phyloP scores from a whole-genome alignment of 306 rosid genomes.

The Casuarina equisetifolia region DNA sequence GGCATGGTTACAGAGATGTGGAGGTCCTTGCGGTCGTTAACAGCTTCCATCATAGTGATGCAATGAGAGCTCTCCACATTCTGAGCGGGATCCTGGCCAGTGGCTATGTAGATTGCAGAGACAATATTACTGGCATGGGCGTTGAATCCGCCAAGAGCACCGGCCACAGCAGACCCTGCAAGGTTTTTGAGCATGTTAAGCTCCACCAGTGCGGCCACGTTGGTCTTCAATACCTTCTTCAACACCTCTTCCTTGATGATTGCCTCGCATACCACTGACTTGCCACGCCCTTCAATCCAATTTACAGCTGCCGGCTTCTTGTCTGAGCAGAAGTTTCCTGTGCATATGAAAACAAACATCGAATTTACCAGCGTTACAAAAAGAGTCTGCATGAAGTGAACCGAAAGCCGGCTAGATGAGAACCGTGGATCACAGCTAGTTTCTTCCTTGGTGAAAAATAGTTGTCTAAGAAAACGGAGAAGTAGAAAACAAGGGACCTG shows the following conservation, averaged over 20 bases:
- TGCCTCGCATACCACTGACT: constrained; percentile 86
- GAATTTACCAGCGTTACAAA: background rate
- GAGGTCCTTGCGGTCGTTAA: constrained; percentile 76
- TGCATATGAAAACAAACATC: background rate
- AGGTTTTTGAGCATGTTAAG: constrained; percentile 96
- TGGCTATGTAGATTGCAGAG: constrained; percentile 82
- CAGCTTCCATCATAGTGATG: constrained; percentile 90
- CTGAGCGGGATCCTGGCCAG: constrained; percentile 98
- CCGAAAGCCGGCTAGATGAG: no score
- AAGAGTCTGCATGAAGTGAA: no score
- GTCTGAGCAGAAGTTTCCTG: constrained; percentile 87
- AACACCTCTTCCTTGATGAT: constrained; percentile 74
- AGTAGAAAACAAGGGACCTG: background rate
- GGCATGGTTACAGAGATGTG: constrained; percentile 95
- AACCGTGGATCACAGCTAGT: no score
- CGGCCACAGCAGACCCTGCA: constrained; percentile 85
- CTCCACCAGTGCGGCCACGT: constrained; percentile 69
- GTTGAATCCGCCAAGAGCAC: constrained; percentile 94
- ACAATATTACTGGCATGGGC: constrained; percentile 96
- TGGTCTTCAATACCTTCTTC: constrained; percentile 75
- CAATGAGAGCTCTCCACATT: constrained; percentile 91
- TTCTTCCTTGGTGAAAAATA: no score
- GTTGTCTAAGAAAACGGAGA: no score
- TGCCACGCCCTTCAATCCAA: constrained; percentile 95
- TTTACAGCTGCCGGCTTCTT: constrained; percentile 91